Evolutionary conservation across 768 basidiomycete species (phyloP).

Genomic region (Calvatia gigantea): DNA sequence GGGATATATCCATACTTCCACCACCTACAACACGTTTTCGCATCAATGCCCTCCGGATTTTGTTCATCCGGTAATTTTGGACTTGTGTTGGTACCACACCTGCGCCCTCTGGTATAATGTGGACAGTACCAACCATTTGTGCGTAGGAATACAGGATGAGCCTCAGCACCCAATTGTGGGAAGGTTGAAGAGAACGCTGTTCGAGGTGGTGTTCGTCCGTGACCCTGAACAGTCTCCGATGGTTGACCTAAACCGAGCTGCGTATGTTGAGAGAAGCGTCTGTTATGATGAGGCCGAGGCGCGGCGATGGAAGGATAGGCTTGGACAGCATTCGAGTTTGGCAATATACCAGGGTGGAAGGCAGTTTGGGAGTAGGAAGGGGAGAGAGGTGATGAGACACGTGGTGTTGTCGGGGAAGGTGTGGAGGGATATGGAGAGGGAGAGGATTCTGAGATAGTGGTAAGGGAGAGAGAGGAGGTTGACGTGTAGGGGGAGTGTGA

Average conservation of each 20-base stretch:
- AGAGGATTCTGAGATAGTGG: conserved; percentile 13
- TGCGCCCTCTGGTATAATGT: conserved; percentile 42
- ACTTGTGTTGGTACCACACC: conserved; percentile 37
- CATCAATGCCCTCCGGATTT: conserved; percentile 47
- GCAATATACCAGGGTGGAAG: conserved; percentile 27
- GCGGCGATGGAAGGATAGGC: conserved; percentile 21
- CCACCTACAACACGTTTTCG: conserved; percentile 50
- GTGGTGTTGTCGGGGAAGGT: conserved; percentile 34
- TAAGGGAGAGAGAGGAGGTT: conserved; percentile 29
- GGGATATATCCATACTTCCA: conserved; percentile 77
- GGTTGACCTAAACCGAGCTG: conserved; percentile 44
- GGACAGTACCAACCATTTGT: conserved; percentile 68
- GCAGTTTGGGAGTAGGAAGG: conserved; percentile 21
- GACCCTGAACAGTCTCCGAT: conserved; percentile 21
- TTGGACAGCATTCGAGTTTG: conserved; percentile 25
- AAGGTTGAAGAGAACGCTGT: conserved; percentile 43
- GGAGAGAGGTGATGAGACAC: conserved; percentile 23
- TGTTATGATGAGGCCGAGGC: conserved; percentile 9
- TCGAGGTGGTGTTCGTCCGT: conserved; percentile 27
- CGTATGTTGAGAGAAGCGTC: conserved; percentile 24
- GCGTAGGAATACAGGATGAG: conserved; percentile 85
- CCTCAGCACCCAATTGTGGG: conserved; percentile 51
- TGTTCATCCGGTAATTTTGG: conserved; percentile 40
- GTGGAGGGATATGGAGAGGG: conserved; percentile 32
- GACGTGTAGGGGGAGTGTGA: conserved; percentile 31